Percentiles rank a stretch among this genome's conserved stretches.
These are phyloP conservation scores for Lactarius deliciosus DNA, from an alignment of 768 basidiomycete genomes.

Conservation along the genomic window DNA sequence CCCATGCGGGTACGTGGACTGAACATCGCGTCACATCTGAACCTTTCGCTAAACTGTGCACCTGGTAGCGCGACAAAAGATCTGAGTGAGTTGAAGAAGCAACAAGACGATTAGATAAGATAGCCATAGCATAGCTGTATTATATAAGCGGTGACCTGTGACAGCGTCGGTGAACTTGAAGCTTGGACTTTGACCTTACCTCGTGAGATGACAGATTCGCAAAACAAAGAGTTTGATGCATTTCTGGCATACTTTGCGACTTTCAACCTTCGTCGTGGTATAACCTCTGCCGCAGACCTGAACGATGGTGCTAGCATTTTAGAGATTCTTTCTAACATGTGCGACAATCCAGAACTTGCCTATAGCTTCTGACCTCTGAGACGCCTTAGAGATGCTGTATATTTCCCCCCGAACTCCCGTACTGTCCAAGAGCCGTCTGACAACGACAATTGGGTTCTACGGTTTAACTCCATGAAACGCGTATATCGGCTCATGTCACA, in stretches of 20 bases:
- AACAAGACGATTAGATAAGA: constrained; percentile 33
- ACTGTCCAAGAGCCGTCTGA: constrained; percentile 64
- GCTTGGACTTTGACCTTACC: background rate
- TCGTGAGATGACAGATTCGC: constrained; percentile 36
- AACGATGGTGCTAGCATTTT: constrained; percentile 78
- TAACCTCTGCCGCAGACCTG: constrained; percentile 65
- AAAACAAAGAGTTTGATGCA: constrained; percentile 68
- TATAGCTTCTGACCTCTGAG: constrained; percentile 15
- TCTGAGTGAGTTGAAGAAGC: constrained; percentile 41
- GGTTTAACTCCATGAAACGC: constrained; percentile 79
- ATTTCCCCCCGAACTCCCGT: constrained; percentile 67
- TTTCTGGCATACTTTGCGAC: constrained; percentile 80
- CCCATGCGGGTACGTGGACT: constrained; percentile 49
- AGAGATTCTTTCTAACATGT: constrained; percentile 76
- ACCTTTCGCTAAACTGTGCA: constrained; percentile 1
- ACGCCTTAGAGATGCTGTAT: constrained; percentile 64
- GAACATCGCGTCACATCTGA: background rate
- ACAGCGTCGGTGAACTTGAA: background rate
- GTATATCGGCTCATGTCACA: constrained; percentile 87
- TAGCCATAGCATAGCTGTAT: background rate
- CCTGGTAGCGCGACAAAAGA: constrained; percentile 39
- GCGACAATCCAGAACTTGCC: constrained; percentile 36
- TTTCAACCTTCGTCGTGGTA: constrained; percentile 65
- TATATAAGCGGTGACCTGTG: constrained; percentile 4
- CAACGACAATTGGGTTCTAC: constrained; percentile 91